Percentiles rank a stretch among this genome's conserved stretches.
These are phyloP conservation scores for Colletotrichum echinochloae DNA, from an alignment of 2,329 filamentous ascomycete genomes.

Conservation along the genomic window DNA sequence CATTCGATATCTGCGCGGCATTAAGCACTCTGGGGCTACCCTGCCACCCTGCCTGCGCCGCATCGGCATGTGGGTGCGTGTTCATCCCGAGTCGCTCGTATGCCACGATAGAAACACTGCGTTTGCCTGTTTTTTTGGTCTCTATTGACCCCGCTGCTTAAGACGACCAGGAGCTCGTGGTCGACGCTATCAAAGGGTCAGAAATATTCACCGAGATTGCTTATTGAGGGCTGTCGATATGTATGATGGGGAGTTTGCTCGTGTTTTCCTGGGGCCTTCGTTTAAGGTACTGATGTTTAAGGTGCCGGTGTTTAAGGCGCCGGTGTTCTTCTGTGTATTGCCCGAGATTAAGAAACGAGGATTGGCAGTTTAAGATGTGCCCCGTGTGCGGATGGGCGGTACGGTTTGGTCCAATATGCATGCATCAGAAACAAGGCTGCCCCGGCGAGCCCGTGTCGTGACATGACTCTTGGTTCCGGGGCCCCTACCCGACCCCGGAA, in stretches of 20 bases:
- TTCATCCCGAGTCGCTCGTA: not conserved
- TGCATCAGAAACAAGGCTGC: not conserved
- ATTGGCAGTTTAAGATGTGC: not conserved
- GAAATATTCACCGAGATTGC: not conserved
- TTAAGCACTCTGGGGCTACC: not conserved
- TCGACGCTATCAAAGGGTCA: not conserved
- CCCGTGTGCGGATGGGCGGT: not conserved
- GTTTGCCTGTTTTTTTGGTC: not conserved
- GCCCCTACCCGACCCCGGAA: not conserved
- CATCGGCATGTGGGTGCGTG: not conserved
- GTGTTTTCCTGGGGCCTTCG: not conserved
- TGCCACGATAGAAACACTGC: not conserved
- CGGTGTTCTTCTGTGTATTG: too few species aligned
- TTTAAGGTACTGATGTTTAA: not conserved
- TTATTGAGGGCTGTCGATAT: too few species aligned
- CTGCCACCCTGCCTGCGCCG: not conserved
- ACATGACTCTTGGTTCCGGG: not conserved
- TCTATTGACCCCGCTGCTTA: not conserved
- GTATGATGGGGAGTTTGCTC: not conserved
- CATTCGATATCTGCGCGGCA: not conserved
- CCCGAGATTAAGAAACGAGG: too few species aligned
- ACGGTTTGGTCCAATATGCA: not conserved
- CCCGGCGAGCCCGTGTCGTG: not conserved
- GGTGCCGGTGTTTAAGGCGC: too few species aligned
- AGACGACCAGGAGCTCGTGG: not conserved